Evolutionary conservation across 2,329 filamentous ascomycete species (phyloP), one percentile per base, ranked within the genome.

Genomic region (Fusarium ramigenum): DNA sequence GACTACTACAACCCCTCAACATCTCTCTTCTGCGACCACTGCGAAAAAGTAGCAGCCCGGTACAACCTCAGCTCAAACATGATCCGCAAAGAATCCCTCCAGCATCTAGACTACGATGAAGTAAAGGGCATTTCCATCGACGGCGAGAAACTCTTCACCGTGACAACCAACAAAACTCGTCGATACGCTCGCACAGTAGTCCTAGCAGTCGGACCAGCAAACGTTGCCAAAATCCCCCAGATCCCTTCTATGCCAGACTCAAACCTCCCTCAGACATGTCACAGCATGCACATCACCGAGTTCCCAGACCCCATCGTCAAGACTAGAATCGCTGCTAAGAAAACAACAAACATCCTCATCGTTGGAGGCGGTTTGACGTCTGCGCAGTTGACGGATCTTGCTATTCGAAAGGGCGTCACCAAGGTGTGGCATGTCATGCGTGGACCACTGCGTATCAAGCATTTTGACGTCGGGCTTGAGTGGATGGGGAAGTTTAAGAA

Each of bases 401-500:
- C 89, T 2, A 82, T 95, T 64, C 86, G 88, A 14, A 85, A 86
- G 30, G 92, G 92, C 0, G 90, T 93, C 2, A 86, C 84, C 2
- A 92, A 90, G 70, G 90, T 95, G 1, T 93, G 88, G 85, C 88
- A 93, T 58, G 78, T 96, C 32, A 91, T 95, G 87, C 87, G 93
- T 1, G 85, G 87, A 0, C 82, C 84, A 0, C 75, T 87, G 18
- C 83, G 84, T 74, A 87, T 94, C 56, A 96, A 96, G 81, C 91
- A 92, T 66, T 96, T 96, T 73, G 93, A 96, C 75, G 87, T 96
- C 30, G 89, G 91, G 63, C 85, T 96, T 4, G 87, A 89, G 53
- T 96, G 93, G 93, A 92, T 96, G 80, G 92, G 92, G 15, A 96
- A 96, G 79, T 96, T 93, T 80, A 90, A 91, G 63, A 96, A 96